phyloP scores from a whole-genome alignment of 805 yeast genomes.

The Cyberlindnera mrakii region DNA sequence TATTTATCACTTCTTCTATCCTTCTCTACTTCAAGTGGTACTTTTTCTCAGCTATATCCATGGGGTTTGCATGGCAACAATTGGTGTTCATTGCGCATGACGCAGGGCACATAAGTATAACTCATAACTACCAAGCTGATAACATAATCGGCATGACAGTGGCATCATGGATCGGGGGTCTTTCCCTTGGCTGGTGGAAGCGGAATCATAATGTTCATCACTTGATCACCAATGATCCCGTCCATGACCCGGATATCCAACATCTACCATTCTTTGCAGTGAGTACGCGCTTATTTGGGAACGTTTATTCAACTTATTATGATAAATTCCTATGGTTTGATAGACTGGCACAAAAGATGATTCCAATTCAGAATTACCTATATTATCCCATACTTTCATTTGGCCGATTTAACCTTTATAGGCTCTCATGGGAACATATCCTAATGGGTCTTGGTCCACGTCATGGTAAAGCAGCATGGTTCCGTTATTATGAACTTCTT shows the following conservation, averaged over 20 bases:
- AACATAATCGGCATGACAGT: slow-evolving; percentile 65
- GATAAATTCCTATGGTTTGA: slow-evolving; percentile 66
- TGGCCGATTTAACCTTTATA: slow-evolving; percentile 81
- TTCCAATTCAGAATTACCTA: slow-evolving; percentile 61
- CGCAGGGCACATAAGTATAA: slow-evolving; percentile 80
- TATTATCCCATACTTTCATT: slow-evolving; percentile 77
- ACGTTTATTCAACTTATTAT: slow-evolving; percentile 76
- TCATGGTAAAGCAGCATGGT: slow-evolving; percentile 80
- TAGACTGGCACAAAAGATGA: slow-evolving; percentile 46
- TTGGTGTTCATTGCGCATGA: slow-evolving; percentile 84
- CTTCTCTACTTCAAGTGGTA: slow-evolving; percentile 43
- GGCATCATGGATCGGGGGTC: slow-evolving; percentile 82
- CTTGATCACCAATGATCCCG: slow-evolving; percentile 84
- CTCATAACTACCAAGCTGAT: slow-evolving; percentile 75
- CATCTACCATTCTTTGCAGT: slow-evolving; percentile 90
- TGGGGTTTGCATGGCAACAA: slow-evolving; percentile 88
- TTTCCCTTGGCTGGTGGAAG: slow-evolving; percentile 93
- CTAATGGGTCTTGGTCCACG: slow-evolving; percentile 74
- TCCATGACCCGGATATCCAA: slow-evolving; percentile 92
- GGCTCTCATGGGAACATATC: slow-evolving; percentile 75
- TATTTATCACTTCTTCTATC: slow-evolving; percentile 44
- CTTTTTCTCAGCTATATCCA: slow-evolving; percentile 49
- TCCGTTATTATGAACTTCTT: slow-evolving; percentile 67
- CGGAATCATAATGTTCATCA: slow-evolving; percentile 93
- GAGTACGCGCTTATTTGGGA: slow-evolving; percentile 59